Evolutionary conservation across 2,329 filamentous ascomycete genomes (phyloP), one percentile per base, ranked within the genome.

Genomic region (Fusarium falciforme): DNA sequence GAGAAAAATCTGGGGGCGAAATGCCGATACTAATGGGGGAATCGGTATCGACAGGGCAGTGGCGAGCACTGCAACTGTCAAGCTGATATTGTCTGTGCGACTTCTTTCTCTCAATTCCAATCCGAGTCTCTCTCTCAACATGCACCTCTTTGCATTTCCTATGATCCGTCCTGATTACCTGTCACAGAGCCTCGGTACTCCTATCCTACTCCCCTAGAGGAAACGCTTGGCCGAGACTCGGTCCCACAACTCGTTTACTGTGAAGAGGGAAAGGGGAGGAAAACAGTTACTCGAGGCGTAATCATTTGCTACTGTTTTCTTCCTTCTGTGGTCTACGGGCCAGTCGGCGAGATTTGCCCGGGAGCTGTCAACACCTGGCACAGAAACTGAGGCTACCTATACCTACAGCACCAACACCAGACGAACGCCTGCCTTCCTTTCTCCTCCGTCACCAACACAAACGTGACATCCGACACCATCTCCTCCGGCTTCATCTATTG

Each of bases 281-380:
- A 31, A 33, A 20, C 31, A 60, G 55, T 60, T 64, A 73, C 69
- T 64, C 60, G 36, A 54, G 47, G n/a, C 14, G 31, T 33, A 27
- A 29, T 61, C 38, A 59, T 38, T 58, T 63, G 27, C 60, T 44
- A 38, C 38, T 17, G 25, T 42, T n/a, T 29, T 55, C 25, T 59
- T 11, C 14, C n/a, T 17, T 27, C 25, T 47, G 42, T 27, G 9
- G 14, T 27, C 40, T 25, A 38, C 44, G 62, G 44, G 25, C 36
- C 62, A 14, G 22, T 42, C 68, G 49, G 60, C 66, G 57, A 52
- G 38, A 59, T 70, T 64, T 70, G 72, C 22, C 52, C 60, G 60
- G 40, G 69, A 75, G 72, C 42, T 70, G 69, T 52, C 61, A 61
- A 35, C 62, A 72, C 54, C 65, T 70, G 61, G 33, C 66, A 68